Evolutionary conservation across 495 filamentous ascomycete genomes (phyloP).

Genomic region (Trichocladium uniseriatum): DNA sequence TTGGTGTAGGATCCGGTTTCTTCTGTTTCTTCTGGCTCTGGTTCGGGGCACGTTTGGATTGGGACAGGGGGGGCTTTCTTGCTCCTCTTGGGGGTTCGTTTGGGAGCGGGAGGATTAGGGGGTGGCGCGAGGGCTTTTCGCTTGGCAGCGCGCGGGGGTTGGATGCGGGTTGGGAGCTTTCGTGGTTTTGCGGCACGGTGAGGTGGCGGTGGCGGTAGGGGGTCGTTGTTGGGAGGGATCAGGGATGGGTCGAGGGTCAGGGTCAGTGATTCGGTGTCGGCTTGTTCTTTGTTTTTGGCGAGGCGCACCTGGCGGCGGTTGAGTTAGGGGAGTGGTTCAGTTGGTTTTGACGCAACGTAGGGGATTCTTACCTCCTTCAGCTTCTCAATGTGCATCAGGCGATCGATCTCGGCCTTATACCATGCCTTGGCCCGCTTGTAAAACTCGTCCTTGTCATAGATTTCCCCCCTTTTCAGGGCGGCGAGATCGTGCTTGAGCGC

Average conservation of each 20-base stretch:
- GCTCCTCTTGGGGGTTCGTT: background rate
- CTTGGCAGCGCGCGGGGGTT: slow-evolving; percentile 21
- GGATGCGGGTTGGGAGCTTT: slow-evolving; percentile 15
- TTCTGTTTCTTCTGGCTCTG: background rate
- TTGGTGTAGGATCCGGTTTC: background rate
- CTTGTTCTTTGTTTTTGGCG: too few species aligned
- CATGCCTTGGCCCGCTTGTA: slow-evolving; percentile 18
- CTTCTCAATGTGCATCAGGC: slow-evolving; percentile 7
- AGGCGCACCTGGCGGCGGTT: background rate
- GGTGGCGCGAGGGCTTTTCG: slow-evolving; percentile 5
- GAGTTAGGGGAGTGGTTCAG: background rate
- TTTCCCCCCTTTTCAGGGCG: slow-evolving; percentile 13
- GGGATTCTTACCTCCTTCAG: slow-evolving; percentile 2
- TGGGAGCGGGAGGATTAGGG: background rate
- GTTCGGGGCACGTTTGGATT: background rate
- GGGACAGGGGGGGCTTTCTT: background rate
- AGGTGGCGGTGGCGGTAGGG: background rate
- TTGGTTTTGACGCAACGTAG: background rate
- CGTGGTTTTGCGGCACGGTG: background rate
- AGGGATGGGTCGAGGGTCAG: too few species aligned
- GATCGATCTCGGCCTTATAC: slow-evolving; percentile 28
- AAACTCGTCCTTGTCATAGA: slow-evolving; percentile 19
- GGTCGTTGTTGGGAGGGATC: background rate
- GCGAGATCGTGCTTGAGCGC: slow-evolving; percentile 14
- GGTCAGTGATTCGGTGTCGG: too few species aligned